These are phyloP conservation scores for Crithidia brevicula DNA, from an alignment of 208 protist genomes.

Conservation along the genomic window DNA sequence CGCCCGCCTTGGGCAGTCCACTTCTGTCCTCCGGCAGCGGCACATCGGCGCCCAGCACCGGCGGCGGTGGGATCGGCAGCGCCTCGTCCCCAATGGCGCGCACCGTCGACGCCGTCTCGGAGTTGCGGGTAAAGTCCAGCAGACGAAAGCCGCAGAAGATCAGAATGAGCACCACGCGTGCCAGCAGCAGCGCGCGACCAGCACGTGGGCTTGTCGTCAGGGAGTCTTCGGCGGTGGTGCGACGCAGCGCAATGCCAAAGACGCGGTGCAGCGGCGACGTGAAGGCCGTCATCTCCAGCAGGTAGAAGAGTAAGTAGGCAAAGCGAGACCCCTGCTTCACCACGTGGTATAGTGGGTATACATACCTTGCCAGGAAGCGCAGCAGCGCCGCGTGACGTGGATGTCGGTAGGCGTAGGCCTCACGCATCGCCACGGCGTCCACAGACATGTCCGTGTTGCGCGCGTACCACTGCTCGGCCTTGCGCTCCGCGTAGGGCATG, in stretches of 20 bases:
- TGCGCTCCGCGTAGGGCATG: conserved; percentile 63
- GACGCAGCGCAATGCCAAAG: conserved; percentile 59
- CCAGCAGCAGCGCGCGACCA: conserved; percentile 51
- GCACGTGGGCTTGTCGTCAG: conserved; percentile 42
- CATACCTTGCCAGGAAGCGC: conserved; percentile 37
- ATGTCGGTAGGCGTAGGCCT: conserved; percentile 46
- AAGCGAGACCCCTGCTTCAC: conserved; percentile 40
- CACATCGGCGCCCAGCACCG: conserved; percentile 65
- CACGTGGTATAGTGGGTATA: conserved; percentile 66
- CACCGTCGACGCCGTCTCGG: conserved; percentile 22
- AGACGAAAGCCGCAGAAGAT: conserved; percentile 73
- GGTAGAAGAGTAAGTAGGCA: conserved; percentile 58
- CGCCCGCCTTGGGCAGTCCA: conserved; percentile 40
- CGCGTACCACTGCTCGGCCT: conserved; percentile 53
- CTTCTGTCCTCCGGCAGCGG: conserved; percentile 24
- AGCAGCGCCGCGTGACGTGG: conserved; percentile 46
- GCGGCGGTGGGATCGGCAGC: conserved; percentile 70
- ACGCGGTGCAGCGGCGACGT: conserved; percentile 55
- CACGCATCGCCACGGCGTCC: conserved; percentile 54
- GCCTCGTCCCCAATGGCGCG: conserved; percentile 30
- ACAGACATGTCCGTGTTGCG: conserved; percentile 44
- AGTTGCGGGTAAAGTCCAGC: conserved; percentile 54
- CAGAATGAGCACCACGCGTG: conserved; percentile 62
- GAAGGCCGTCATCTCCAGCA: conserved; percentile 79
- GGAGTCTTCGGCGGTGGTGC: conserved; percentile 47